Percentiles rank a stretch among this genome's conserved stretches.
These are phyloP conservation scores for Whalleya microplaca DNA, from an alignment of 2,329 filamentous ascomycete genomes.

Conservation along the genomic window DNA sequence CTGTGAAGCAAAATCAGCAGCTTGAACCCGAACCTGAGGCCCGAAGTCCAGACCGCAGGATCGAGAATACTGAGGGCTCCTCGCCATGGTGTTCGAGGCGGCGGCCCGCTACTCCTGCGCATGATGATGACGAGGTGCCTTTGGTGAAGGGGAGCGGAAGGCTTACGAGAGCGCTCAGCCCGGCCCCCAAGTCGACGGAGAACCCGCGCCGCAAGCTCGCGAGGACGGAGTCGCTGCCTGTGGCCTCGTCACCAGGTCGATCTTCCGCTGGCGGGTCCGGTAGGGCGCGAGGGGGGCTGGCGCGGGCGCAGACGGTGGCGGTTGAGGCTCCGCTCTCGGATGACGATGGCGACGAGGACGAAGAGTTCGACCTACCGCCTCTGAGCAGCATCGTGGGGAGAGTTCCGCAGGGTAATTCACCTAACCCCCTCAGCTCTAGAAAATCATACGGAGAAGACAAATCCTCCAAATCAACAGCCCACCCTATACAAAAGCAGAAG, in stretches of 20 bases:
- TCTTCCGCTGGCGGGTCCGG: not conserved
- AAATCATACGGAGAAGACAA: not conserved
- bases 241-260: slow-evolving; percentile 6
- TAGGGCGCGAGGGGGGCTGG: slow-evolving; percentile 12
- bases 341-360: slow-evolving; percentile 27
- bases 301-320: slow-evolving; percentile 29
- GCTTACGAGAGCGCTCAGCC: slow-evolving; percentile 14
- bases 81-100: too few relatives aligned
- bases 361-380: slow-evolving; percentile 31
- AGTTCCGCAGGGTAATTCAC: not conserved
- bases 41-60: not conserved
- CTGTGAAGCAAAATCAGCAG: slow-evolving; percentile 12
- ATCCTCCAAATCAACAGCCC: not conserved
- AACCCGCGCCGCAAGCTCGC: slow-evolving; percentile 32
- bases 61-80: too few relatives aligned
- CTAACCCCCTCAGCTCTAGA: not conserved
- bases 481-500: not conserved
- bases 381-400: slow-evolving; percentile 24
- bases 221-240: slow-evolving; percentile 35
- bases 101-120: too few relatives aligned
- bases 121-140: not conserved
- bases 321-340: slow-evolving; percentile 18
- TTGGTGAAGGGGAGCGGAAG: too few relatives aligned
- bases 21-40: not conserved
- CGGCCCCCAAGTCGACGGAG: slow-evolving; percentile 18